A percentile compares a stretch with the other conserved stretches of the same genome.
phyloP scores from a whole-genome alignment of 1,284 basidiomycete species.

The Trichosporon inkin region DNA sequence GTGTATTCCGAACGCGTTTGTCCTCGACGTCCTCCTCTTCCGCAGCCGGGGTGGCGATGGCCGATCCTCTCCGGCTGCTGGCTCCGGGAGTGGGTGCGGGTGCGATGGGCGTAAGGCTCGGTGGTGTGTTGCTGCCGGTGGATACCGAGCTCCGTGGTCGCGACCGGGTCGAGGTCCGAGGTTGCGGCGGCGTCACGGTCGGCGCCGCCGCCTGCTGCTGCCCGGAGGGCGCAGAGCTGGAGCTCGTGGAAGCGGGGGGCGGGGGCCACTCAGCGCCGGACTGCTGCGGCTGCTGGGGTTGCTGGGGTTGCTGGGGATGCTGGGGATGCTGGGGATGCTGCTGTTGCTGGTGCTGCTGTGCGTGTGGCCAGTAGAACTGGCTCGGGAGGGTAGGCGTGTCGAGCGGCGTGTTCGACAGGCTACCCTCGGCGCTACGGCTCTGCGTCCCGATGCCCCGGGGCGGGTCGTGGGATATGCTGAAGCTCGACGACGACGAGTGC shows the following conservation, averaged over 20 bases:
- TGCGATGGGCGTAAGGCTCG: background rate
- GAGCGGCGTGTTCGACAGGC: background rate
- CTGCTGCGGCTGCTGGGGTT: background rate
- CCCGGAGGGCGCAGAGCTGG: background rate
- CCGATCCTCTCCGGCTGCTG: background rate
- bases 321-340: too few relatives aligned
- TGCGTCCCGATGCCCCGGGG: background rate
- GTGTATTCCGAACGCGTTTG: slow-evolving; percentile 35
- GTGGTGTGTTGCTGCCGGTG: background rate
- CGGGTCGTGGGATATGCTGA: background rate
- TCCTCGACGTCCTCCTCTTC: slow-evolving; percentile 29
- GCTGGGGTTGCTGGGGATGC: background rate
- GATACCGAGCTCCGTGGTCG: background rate
- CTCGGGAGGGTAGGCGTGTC: background rate
- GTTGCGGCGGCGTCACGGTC: background rate
- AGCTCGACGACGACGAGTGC: background rate
- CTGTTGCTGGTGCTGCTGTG: background rate
- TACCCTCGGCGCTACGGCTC: background rate
- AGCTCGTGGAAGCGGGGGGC: background rate
- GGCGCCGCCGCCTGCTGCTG: background rate
- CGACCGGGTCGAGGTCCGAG: background rate
- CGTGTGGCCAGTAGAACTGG: background rate
- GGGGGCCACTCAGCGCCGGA: background rate
- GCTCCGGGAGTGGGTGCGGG: background rate
- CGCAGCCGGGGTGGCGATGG: background rate